Conservation (phyloP, 495 filamentous ascomycete species). For the Daldinia bambusicola region DNA sequence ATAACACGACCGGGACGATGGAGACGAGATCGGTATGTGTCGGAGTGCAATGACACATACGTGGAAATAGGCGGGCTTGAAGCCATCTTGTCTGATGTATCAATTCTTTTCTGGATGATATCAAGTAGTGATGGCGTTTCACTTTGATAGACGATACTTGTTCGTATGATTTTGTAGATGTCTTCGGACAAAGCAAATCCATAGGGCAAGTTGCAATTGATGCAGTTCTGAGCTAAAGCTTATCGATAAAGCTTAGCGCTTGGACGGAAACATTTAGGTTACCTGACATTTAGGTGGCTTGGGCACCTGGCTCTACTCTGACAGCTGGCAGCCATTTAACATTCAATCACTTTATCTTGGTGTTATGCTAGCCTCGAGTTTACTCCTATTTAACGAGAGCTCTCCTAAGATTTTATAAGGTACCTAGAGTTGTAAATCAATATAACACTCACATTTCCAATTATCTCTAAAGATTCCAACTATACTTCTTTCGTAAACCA, state of each 20-base stretch:
- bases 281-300: no score
- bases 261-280: no score
- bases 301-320: not conserved
- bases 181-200: slow-evolving; percentile 8
- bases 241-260: slow-evolving; percentile 16
- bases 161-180: slow-evolving; percentile 1
- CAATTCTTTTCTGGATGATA: not conserved
- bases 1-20: not conserved
- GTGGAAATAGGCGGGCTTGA: slow-evolving; percentile 60
- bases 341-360: no score
- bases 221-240: not conserved
- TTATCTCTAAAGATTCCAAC: not conserved
- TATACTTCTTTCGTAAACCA: not conserved
- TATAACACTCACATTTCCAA: not conserved
- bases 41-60: slow-evolving; percentile 75
- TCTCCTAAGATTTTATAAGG: not conserved
- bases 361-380: not conserved
- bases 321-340: not conserved
- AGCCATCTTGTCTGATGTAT: slow-evolving; percentile 48
- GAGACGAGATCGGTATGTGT: slow-evolving; percentile 57
- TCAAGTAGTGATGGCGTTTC: not conserved
- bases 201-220: not conserved
- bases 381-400: not conserved
- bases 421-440: not conserved
- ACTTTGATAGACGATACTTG: slow-evolving; percentile 4